phyloP scores from a whole-genome alignment of 257 asterid species.

The Orobanche coerulescens region DNA sequence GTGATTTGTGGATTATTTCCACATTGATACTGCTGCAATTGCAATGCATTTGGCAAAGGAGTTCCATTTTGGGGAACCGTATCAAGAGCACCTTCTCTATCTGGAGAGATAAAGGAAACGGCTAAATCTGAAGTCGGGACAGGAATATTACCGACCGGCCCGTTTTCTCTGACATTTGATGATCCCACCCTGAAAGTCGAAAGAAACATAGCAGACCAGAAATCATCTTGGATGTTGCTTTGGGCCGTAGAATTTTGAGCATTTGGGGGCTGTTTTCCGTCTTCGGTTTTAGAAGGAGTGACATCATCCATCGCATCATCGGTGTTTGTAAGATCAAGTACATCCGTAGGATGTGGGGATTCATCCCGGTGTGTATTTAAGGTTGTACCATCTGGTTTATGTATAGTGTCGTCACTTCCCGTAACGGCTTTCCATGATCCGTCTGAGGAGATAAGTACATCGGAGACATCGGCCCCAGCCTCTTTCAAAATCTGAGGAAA shows the following conservation, averaged over 20 bases:
- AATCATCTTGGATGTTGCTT: conserved; percentile 28
- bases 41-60: conserved; percentile 29
- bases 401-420: conserved; percentile 38
- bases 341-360: conserved; percentile 28
- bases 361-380: conserved; percentile 26
- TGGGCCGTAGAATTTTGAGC: conserved; percentile 23
- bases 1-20: conserved; percentile 30
- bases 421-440: conserved; percentile 67
- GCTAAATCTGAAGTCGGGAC: conserved; percentile 23
- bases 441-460: conserved; percentile 56
- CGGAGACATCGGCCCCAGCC: conserved; percentile 47
- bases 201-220: conserved; percentile 46
- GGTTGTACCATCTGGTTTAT: conserved; percentile 33
- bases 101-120: conserved; percentile 22
- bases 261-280: conserved; percentile 27
- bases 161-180: conserved; percentile 21
- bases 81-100: conserved; percentile 18
- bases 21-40: conserved; percentile 36
- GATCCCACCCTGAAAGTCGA: conserved; percentile 34
- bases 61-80: conserved; percentile 28
- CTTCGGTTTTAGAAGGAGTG: conserved; percentile 30
- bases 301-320: conserved; percentile 37
- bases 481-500: conserved; percentile 63
- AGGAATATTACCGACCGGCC: conserved; percentile 25
- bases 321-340: conserved; percentile 54